Evolutionary conservation across 2,329 filamentous ascomycete genomes (phyloP), one percentile per base, ranked within the genome.

Genomic region (Penicillium sp.): DNA sequence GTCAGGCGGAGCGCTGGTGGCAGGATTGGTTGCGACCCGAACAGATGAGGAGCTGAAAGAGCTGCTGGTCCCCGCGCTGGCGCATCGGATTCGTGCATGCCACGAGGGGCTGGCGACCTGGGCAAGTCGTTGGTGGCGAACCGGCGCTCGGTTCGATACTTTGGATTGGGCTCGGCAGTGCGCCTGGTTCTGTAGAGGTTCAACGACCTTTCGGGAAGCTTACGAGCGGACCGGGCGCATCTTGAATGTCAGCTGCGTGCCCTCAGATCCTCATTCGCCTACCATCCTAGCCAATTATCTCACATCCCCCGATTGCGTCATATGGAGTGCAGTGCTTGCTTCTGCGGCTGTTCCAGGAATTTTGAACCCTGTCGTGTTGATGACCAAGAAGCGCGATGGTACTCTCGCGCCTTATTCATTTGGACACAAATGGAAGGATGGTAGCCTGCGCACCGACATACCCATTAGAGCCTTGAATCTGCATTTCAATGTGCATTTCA

Each of bases 391-490:
- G 45, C 77, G 79, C 14, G 81, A 90, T 52, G 91, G 90, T 1
- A 83, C 77, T 2, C 77, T 99, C 3, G 82, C 83, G 0, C 93
- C 93, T 0, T 99, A 95, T 70, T 95, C 89, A 0, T 99, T 99
- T 65, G 93, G 93, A 0, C 91, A 97, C 76, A 97, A 97, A 73
- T 99, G 93, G 93, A 99, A 99, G 71, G 93, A 99, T 67, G 93
- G 93, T 45, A 93, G 87, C 59, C 74, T 99, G 46, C 82, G 93
- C 31, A 99, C 93, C 1, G 93, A 99, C 64, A 96, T 99, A 25
- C 93, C 93, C 0, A 82, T 99, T 64, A 93, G 92, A 70, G 87
- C 91, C 1, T 78, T 99, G 43, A 97, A 99, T 68, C 78, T 95
- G 1, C 89, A 97, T 66, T 99, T 99, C 77, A 97, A 97, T 68